Conservation (phyloP, 1,284 basidiomycete species). For the Malassezia furfur region DNA sequence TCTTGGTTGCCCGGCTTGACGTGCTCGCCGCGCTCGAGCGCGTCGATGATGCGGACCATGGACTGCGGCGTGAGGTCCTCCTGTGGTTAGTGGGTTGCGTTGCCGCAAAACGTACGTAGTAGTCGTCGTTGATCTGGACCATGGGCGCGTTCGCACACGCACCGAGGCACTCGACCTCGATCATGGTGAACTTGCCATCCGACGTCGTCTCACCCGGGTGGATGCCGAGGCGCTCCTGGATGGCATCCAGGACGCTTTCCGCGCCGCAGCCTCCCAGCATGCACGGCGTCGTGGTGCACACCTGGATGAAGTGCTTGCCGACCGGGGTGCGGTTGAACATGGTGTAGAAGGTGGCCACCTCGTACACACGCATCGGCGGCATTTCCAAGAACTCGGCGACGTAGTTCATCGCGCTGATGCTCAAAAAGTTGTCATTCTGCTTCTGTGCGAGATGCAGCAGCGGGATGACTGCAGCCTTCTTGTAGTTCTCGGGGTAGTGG, state of each 20-base stretch:
- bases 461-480: slow-evolving; percentile 88
- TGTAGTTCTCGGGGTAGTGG: slow-evolving; percentile 91
- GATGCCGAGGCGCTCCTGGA: slow-evolving; percentile 71
- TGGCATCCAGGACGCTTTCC: slow-evolving; percentile 75
- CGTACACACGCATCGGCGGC: slow-evolving; percentile 97
- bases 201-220: slow-evolving; percentile 81
- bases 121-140: slow-evolving; percentile 92
- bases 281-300: slow-evolving; percentile 98
- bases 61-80: slow-evolving; percentile 92
- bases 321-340: slow-evolving; percentile 82
- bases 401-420: slow-evolving; percentile 97
- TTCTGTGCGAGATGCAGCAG: slow-evolving; percentile 90
- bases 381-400: slow-evolving; percentile 79
- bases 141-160: slow-evolving; percentile 99
- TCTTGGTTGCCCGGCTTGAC: slow-evolving; percentile 88
- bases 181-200: slow-evolving; percentile 91
- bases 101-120: slow-evolving; percentile 61
- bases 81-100: slow-evolving; percentile 50
- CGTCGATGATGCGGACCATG: slow-evolving; percentile 76
- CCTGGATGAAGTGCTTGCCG: slow-evolving; percentile 86
- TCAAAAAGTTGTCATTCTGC: slow-evolving; percentile 98
- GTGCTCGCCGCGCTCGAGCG: slow-evolving; percentile 72
- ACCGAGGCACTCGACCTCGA: slow-evolving; percentile 93
- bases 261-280: slow-evolving; percentile 80
- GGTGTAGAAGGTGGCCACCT: slow-evolving; percentile 98